A percentile compares a stretch with the other conserved stretches of the same genome.
These are phyloP conservation scores for Pleurostoma richardsiae DNA, from an alignment of 2,329 filamentous ascomycete genomes.

Conservation along the genomic window DNA sequence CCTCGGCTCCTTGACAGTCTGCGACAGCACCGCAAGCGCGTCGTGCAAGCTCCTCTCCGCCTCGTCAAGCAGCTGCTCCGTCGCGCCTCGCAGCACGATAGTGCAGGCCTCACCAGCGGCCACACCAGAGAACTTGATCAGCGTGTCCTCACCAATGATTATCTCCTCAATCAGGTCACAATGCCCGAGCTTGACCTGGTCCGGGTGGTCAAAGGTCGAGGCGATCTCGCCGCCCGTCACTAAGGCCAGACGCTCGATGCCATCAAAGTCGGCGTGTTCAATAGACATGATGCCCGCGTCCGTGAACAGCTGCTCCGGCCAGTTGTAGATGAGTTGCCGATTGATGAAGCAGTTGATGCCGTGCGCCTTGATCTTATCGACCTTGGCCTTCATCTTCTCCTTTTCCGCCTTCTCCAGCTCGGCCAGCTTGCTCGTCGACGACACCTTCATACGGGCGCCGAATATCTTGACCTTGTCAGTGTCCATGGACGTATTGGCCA, in stretches of 20 bases:
- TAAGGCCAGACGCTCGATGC: constrained; percentile 88
- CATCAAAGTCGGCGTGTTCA: constrained; percentile 98
- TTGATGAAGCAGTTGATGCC: constrained; percentile 99
- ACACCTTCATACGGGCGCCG: constrained; percentile 92
- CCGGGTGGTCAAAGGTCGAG: constrained; percentile 96
- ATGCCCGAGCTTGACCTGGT: constrained; percentile 91
- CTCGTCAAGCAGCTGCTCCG: constrained; percentile 94
- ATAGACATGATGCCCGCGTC: constrained; percentile 98
- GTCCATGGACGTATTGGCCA: constrained; percentile 98
- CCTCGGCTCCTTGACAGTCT: constrained; percentile 90
- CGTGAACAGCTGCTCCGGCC: constrained; percentile 97
- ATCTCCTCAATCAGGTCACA: constrained; percentile 97
- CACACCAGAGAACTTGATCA: constrained; percentile 96
- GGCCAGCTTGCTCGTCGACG: constrained; percentile 93
- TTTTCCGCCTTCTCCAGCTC: constrained; percentile 97
- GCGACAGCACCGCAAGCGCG: constrained; percentile 89
- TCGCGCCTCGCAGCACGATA: constrained; percentile 91
- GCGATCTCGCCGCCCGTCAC: constrained; percentile 97
- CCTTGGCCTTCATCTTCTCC: constrained; percentile 99
- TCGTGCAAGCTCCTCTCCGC: constrained; percentile 95
- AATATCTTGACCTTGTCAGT: constrained; percentile 99
- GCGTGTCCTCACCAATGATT: constrained; percentile 94
- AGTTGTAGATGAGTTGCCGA: constrained; percentile 99
- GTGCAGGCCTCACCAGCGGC: constrained; percentile 93
- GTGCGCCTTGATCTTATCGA: constrained; percentile 97